phyloP scores from a whole-genome alignment of 1,284 basidiomycete species.

The Boletus holoroseus region DNA sequence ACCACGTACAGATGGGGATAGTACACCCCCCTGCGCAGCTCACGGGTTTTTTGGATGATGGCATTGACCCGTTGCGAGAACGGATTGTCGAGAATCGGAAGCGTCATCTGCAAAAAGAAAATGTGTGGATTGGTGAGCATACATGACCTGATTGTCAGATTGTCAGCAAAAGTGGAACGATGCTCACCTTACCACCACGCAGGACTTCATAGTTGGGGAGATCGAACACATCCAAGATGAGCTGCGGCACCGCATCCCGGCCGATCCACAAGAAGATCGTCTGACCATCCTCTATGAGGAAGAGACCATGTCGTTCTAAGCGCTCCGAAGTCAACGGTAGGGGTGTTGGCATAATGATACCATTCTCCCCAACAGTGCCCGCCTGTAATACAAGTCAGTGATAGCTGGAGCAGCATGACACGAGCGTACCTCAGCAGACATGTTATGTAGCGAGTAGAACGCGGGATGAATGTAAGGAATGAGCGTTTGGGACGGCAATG shows the following conservation, averaged over 20 bases:
- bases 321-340: slow-evolving; percentile 91
- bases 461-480: slow-evolving; percentile 92
- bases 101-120: slow-evolving; percentile 56
- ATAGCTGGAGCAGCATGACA: neutral
- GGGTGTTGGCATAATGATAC: slow-evolving; percentile 79
- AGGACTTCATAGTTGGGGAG: slow-evolving; percentile 84
- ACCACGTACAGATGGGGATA: slow-evolving; percentile 95
- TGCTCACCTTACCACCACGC: slow-evolving; percentile 82
- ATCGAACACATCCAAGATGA: slow-evolving; percentile 93
- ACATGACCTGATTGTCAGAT: neutral
- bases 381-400: slow-evolving; percentile 41
- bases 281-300: slow-evolving; percentile 96
- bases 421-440: slow-evolving; percentile 76
- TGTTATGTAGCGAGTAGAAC: slow-evolving; percentile 96
- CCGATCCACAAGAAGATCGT: slow-evolving; percentile 98
- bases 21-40: slow-evolving; percentile 86
- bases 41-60: slow-evolving; percentile 87
- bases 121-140: slow-evolving; percentile 7
- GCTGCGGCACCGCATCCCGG: slow-evolving; percentile 91
- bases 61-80: slow-evolving; percentile 94
- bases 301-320: slow-evolving; percentile 92
- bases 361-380: slow-evolving; percentile 76
- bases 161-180: neutral
- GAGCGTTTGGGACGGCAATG: slow-evolving; percentile 85
- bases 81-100: slow-evolving; percentile 84